Evolutionary conservation across 2,329 filamentous ascomycete species (phyloP).

Genomic region (Colletotrichum sp.): DNA sequence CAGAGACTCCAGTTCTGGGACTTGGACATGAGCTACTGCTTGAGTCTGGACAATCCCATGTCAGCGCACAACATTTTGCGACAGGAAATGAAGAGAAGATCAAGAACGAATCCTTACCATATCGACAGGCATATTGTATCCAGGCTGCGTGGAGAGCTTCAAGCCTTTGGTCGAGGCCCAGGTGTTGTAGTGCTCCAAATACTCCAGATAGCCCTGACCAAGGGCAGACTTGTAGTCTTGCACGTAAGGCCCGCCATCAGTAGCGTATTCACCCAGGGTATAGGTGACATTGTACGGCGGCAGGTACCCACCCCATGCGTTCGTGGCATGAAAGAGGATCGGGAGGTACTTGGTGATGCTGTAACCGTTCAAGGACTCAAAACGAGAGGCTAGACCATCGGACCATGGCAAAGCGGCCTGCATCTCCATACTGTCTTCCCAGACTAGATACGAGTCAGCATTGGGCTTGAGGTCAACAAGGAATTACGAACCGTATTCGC

Average conservation of each 20-base stretch:
- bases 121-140: not conserved
- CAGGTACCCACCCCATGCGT: not conserved
- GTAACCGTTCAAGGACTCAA: not conserved
- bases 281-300: not conserved
- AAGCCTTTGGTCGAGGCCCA: not conserved
- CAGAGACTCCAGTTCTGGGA: not conserved
- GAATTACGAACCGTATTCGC: not conserved
- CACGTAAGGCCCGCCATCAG: not conserved
- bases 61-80: not conserved
- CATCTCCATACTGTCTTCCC: not conserved
- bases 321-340: not conserved
- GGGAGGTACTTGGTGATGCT: not conserved
- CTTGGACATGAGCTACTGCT: not conserved
- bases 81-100: rapidly evolving
- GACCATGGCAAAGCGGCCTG: not conserved
- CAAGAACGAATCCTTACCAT: not conserved
- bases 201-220: not conserved
- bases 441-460: not conserved
- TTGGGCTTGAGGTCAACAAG: rapidly evolving
- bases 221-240: not conserved
- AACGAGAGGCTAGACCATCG: not conserved
- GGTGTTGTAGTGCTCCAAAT: not conserved
- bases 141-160: not conserved
- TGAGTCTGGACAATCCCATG: not conserved
- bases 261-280: not conserved